These are phyloP conservation scores for Barnettozyma californica DNA, from an alignment of 805 yeast genomes.

Conservation along the genomic window DNA sequence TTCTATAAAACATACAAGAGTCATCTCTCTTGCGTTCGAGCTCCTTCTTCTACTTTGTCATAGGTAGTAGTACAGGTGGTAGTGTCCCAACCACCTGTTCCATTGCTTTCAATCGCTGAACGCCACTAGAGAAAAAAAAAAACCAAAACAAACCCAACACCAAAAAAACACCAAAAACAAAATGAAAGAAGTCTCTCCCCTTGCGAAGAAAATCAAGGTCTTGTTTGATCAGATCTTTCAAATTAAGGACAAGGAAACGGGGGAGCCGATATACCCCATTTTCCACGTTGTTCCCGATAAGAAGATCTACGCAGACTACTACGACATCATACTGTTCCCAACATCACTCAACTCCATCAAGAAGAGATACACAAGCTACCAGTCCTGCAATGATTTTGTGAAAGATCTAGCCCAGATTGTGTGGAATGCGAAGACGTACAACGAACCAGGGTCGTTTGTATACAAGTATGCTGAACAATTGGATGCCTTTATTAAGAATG, in stretches of 20 bases:
- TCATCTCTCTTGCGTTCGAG: no score
- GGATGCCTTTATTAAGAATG: slow-evolving; percentile 35
- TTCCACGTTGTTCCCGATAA: slow-evolving; percentile 72
- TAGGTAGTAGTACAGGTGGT: no score
- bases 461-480: slow-evolving; percentile 58
- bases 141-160: not conserved
- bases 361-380: slow-evolving; percentile 51
- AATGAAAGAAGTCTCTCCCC: slow-evolving; percentile 14
- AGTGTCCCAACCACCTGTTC: not conserved
- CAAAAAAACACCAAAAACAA: not conserved
- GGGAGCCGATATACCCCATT: slow-evolving; percentile 44
- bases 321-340: slow-evolving; percentile 73
- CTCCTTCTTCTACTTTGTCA: no score
- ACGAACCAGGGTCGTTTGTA: slow-evolving; percentile 61
- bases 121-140: not conserved
- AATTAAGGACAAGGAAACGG: slow-evolving; percentile 32
- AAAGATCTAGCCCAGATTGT: slow-evolving; percentile 77
- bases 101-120: not conserved
- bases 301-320: slow-evolving; percentile 70
- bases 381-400: slow-evolving; percentile 61
- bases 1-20: no score
- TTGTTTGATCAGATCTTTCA: slow-evolving; percentile 35
- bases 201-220: slow-evolving; percentile 22
- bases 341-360: slow-evolving; percentile 72
- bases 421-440: slow-evolving; percentile 87